Conservation (phyloP, 192 early-diverging fungal genomes). For the Obelidium mucronatum region DNA sequence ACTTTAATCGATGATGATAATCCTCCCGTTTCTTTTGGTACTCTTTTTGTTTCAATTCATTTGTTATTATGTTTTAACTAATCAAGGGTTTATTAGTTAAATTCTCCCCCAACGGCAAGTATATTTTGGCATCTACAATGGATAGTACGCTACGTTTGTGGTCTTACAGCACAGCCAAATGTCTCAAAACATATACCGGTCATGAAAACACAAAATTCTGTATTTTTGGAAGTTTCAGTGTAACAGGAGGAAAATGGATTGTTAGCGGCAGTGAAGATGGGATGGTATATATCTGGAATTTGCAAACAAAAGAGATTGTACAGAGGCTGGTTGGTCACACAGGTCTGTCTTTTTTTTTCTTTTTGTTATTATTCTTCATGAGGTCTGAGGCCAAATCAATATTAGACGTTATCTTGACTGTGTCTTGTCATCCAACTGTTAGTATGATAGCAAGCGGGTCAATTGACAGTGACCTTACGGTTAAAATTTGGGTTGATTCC, state of each 20-base stretch:
- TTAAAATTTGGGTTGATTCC: slow-evolving; percentile 82
- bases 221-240: slow-evolving; percentile 92
- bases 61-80: too few relatives aligned
- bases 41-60: neutral
- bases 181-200: slow-evolving; percentile 93
- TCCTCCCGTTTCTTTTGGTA: slow-evolving; percentile 77
- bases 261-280: slow-evolving; percentile 96
- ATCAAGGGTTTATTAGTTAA: slow-evolving; percentile 97
- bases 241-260: slow-evolving; percentile 94
- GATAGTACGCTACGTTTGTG: slow-evolving; percentile 95
- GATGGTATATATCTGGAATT: slow-evolving; percentile 95
- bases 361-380: slow-evolving; percentile 10
- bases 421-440: slow-evolving; percentile 92
- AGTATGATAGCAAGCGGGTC: slow-evolving; percentile 96
- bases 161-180: slow-evolving; percentile 94
- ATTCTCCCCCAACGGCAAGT: slow-evolving; percentile 99
- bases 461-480: slow-evolving; percentile 86
- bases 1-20: slow-evolving; percentile 96
- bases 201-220: slow-evolving; percentile 93
- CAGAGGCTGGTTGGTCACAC: slow-evolving; percentile 93
- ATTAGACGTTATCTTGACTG: slow-evolving; percentile 85
- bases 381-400: neutral
- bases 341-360: slow-evolving; percentile 56
- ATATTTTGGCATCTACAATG: slow-evolving; percentile 91
- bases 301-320: slow-evolving; percentile 95